Percentiles rank a stretch among this genome's conserved stretches.
phyloP scores from a whole-genome alignment of 78 protist genomes.

The Salpingoeca rosetta region DNA sequence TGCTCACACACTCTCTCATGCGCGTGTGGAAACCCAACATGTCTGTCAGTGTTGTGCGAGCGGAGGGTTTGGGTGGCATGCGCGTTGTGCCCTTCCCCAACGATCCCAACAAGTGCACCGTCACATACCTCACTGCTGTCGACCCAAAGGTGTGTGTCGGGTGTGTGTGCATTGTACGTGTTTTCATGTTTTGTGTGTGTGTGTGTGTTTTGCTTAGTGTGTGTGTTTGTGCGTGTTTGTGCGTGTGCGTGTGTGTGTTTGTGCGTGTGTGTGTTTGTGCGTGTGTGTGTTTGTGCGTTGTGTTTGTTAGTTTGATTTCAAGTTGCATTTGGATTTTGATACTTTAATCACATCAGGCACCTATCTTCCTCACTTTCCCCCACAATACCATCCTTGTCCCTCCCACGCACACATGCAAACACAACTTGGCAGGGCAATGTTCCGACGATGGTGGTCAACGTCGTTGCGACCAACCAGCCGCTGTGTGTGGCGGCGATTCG shows the following conservation, averaged over 20 bases:
- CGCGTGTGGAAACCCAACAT: too few relatives aligned
- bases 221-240: not conserved
- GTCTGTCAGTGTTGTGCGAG: not conserved
- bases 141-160: not conserved
- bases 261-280: not conserved
- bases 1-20: not conserved
- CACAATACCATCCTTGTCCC: too few relatives aligned
- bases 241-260: not conserved
- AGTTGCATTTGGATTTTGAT: too few relatives aligned
- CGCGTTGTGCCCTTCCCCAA: not conserved
- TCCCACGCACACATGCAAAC: too few relatives aligned
- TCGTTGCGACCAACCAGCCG: not conserved
- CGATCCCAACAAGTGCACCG: not conserved
- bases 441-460: not conserved
- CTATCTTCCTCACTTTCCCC: too few relatives aligned
- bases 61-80: not conserved
- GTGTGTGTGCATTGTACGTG: not conserved
- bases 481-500: not conserved
- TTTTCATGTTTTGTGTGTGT: too few relatives aligned
- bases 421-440: not conserved
- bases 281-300: not conserved
- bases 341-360: too few relatives aligned
- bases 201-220: not conserved
- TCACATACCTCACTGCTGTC: not conserved
- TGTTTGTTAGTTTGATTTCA: not conserved